Base-by-base conservation (phyloP, 257 asterid species). In the Fraxinus anomala region DNA sequence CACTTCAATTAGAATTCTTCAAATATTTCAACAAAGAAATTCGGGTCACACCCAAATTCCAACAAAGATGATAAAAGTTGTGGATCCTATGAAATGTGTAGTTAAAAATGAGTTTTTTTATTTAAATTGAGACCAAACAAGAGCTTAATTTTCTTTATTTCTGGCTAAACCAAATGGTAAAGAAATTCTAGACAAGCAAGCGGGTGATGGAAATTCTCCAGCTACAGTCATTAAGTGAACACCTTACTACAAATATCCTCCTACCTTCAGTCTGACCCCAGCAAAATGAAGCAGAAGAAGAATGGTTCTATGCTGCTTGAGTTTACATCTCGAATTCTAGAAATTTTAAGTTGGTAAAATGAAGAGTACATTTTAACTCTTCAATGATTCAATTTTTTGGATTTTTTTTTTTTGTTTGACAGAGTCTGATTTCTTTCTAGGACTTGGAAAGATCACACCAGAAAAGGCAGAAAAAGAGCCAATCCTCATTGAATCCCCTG, bases 401-500 rank as follows among this genome's bases (percentile, higher is more conserved):
- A 76, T 79, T 80, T 76, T 33, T 33, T 33, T 72, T n/a, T n/a
- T n/a, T n/a, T n/a, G n/a, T n/a, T n/a, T 76, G 77, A 84, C 92
- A 92, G 97, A 91, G 83, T 83, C 89, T 26, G 85, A 76, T 85
- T 89, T 89, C 81, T 85, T 88, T 76, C 68, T 79, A 71, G 88
- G 82, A 75, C 79, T 85, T 94, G 21, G 89, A 87, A 84, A 85
- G 77, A 85, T 79, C 51, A 76, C 88, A 81, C 75, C 90, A 67
- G 76, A 89, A 87, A 76, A 80, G 80, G 33, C 89, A 88, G 87
- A 82, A 77, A 84, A 77, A 67, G 82, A 87, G 76, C 88, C 68
- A 73, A 49, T 83, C 34, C 75, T 49, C 67, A 26, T 54, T 17
- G 85, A 75, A 59, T 86, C 88, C 73, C 83, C 84, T 59, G 90